Evolutionary conservation across 2,329 filamentous ascomycete genomes (phyloP), one percentile per base, ranked within the genome.

Genomic region (Arthrobotrys iridis): DNA sequence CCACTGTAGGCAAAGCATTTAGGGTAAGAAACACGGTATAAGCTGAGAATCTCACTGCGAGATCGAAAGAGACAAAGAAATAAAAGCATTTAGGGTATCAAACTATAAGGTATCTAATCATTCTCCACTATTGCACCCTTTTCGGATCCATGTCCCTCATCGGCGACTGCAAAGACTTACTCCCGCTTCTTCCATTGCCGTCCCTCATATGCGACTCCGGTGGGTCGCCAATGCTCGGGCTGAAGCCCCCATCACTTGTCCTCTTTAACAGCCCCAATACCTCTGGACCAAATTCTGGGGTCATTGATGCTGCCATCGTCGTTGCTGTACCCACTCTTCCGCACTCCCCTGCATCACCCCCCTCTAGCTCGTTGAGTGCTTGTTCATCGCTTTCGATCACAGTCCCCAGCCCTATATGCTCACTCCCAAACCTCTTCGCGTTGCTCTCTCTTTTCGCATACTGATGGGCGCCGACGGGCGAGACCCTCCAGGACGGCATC

Each of bases 401-500:
- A 0, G 71, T 64, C 24, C 37, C 64, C 15, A 76, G 35, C 3
- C 40, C 71, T 2, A 22, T 24, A 6, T 52, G 40, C 13, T 65
- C 71, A 20, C 24, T n/a, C 35, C 41, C 57, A 4, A 24, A 28
- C 15, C 37, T 62, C n/a, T 59, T 59, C 20, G 57, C 33, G 4
- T 65, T 46, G 22, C 57, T 65, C 18, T 70, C 71, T 15, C 71
- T 28, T 43, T 57, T 33, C 15, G 63, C 40, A 22, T 52, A 50
- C 20, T 68, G 57, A 26, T 63, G 57, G 11, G 57, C 71, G 20
- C 52, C 71, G 7, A 58, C 50, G 3, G 57, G 57, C 8, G 55
- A 68, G 24, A 68, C 48, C 7, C 70, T 15, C 70, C 70, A 74
- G 1, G 70, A 74, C n/a, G 70, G 70, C 24, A 74, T 37, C 1